Evolutionary conservation across 352 stramenopile genomes (phyloP), one percentile per base, ranked within the genome.

Genomic region (Phytophthora capsici): DNA sequence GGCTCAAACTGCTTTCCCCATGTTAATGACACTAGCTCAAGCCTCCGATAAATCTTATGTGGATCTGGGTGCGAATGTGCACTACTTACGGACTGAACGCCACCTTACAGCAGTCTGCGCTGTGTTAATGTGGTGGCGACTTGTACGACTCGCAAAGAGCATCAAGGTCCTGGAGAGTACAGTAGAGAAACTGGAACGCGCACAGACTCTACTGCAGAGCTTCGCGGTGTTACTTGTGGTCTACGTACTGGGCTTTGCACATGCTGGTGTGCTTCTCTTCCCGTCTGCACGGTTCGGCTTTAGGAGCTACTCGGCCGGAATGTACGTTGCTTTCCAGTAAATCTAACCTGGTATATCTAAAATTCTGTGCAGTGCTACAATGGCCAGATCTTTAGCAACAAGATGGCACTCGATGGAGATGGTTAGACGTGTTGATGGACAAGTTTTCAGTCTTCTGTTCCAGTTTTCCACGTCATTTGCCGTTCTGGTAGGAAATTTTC

Each of bases 91-190:
- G 0, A 73, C 59, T 13, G 80, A 91, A 45, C 69, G 71, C 0
- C 25, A 57, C 4, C 19, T 86, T 25, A 73, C 72, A 10, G 83
- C 78, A 19, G 71, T 48, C 44, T 77, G 76, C 13, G 73, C 57
- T 0, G 61, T 82, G 10, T 59, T 90, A 22, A 88, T 91, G 77
- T 88, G 83, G 80, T 87, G 71, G 75, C 77, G 80, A 1, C 52
- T 90, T 7, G 26, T 86, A 19, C 77, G 79, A 17, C 66, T 89
- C 3, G 75, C 71, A 25, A 73, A 77, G 28, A 72, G 66, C 22
- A 38, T 90, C 23, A 81, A 77, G 36, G 65, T 73, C 13, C 66
- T 91, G 6, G 71, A 86, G 28, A 57, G 45, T 8, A 75, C 68
- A 0, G 47, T 90, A 4, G 68, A 76, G 8, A 85, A 82, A 40